phyloP scores from a whole-genome alignment of 306 rosid genomes.

The Alnus rubra region DNA sequence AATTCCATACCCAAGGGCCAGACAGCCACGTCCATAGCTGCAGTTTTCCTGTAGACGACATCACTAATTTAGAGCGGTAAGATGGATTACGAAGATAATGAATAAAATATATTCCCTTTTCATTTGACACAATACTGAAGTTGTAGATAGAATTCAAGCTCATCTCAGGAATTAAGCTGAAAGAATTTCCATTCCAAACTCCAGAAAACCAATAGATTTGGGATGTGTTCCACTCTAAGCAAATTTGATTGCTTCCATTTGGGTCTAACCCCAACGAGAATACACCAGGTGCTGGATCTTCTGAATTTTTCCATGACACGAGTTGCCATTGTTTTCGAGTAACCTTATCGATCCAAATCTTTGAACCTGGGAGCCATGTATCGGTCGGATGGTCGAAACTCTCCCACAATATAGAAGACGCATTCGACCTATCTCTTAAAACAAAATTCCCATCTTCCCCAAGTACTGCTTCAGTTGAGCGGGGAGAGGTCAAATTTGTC shows the following conservation, averaged over 20 bases:
- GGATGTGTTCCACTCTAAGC: background rate
- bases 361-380: constrained; percentile 41
- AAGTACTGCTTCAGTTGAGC: background rate
- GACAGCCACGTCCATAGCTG: background rate
- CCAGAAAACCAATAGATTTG: background rate
- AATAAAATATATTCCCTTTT: background rate
- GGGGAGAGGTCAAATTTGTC: background rate
- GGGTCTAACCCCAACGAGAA: constrained; percentile 51
- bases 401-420: background rate
- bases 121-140: background rate
- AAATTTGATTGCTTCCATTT: constrained; percentile 1
- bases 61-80: background rate
- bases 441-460: background rate
- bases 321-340: background rate
- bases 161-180: background rate
- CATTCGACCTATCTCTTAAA: background rate
- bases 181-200: background rate
- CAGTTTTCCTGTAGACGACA: no score
- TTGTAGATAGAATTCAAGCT: background rate
- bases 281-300: constrained; percentile 43
- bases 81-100: background rate
- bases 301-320: constrained; percentile 41
- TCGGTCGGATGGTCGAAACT: constrained; percentile 1
- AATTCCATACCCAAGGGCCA: background rate
- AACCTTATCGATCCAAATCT: constrained; percentile 27